Evolutionary conservation across 345 rosid genomes (phyloP).

Genomic region (Salix udensis): DNA sequence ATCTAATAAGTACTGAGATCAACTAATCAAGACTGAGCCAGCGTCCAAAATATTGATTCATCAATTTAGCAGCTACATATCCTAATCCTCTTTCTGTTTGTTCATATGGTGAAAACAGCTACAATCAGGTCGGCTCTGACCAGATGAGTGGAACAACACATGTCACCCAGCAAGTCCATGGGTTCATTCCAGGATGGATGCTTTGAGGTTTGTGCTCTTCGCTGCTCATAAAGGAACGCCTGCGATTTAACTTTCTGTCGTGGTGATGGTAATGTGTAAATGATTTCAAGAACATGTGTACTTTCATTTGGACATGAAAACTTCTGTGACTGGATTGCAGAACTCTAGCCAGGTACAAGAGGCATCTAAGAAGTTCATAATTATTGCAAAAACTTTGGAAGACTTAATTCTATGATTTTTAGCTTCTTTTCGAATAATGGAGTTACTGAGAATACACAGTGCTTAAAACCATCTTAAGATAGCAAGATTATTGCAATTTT

Average conservation of each 20-base stretch:
- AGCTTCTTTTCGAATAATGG: not conserved
- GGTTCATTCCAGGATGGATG: constrained; percentile 99
- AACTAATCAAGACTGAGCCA: not conserved
- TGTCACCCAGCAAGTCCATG: constrained; percentile 55
- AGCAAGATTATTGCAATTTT: not conserved
- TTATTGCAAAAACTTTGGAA: constrained; percentile 4
- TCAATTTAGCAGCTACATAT: not conserved
- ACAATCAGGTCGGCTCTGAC: constrained; percentile 60
- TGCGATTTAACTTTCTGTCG: constrained; percentile 9
- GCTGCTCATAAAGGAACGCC: constrained; percentile 9
- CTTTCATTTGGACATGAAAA: not conserved
- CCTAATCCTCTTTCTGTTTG: not conserved
- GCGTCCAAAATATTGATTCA: not conserved
- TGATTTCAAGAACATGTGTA: constrained; percentile 27
- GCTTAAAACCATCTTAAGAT: not conserved
- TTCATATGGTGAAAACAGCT: constrained; percentile 37
- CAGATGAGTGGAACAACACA: constrained; percentile 55
- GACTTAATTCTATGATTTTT: not conserved
- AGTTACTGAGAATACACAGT: not conserved
- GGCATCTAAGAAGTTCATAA: constrained; percentile 17
- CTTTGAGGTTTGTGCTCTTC: constrained; percentile 40
- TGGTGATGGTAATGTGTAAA: constrained; percentile 29
- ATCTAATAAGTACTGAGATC: not conserved
- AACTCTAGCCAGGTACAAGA: constrained; percentile 9
- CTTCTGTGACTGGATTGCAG: not conserved